A percentile compares a stretch with the other conserved stretches of the same genome.
phyloP scores from a whole-genome alignment of 169 alveolate species.

The Plasmodium cynomolgi region DNA sequence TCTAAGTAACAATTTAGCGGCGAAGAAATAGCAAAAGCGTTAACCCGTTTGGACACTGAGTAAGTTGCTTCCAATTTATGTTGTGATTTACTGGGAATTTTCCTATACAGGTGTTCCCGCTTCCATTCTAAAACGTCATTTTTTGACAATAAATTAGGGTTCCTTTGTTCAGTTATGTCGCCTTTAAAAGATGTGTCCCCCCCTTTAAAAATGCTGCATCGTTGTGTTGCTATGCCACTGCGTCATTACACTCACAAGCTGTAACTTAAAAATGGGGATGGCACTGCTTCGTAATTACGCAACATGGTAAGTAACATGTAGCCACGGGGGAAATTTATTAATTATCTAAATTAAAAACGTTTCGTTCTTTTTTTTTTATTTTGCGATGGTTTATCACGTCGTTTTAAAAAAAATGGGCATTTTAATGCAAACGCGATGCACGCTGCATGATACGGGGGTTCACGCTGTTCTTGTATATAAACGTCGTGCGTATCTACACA shows the following conservation, averaged over 20 bases:
- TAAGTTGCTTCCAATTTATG: background rate
- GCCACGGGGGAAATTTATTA: background rate
- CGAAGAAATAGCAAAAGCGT: background rate
- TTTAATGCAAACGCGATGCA: background rate
- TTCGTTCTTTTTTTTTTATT: background rate
- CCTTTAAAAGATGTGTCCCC: background rate
- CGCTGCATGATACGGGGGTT: background rate
- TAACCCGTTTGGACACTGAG: background rate
- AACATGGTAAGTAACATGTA: background rate
- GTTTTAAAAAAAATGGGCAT: background rate
- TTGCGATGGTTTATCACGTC: slow-evolving; percentile 1
- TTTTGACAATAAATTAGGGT: background rate
- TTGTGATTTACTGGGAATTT: background rate
- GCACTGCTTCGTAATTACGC: background rate
- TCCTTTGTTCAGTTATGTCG: background rate
- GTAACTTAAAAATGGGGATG: background rate
- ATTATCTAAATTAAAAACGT: background rate
- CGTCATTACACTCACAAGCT: background rate
- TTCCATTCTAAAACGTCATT: background rate
- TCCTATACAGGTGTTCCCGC: background rate
- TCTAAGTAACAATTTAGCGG: background rate
- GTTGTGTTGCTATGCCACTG: background rate
- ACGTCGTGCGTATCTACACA: background rate
- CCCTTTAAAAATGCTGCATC: background rate
- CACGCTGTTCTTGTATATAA: background rate